Base-by-base conservation (phyloP, 2,329 filamentous ascomycete species). In the Xylaria sp. region DNA sequence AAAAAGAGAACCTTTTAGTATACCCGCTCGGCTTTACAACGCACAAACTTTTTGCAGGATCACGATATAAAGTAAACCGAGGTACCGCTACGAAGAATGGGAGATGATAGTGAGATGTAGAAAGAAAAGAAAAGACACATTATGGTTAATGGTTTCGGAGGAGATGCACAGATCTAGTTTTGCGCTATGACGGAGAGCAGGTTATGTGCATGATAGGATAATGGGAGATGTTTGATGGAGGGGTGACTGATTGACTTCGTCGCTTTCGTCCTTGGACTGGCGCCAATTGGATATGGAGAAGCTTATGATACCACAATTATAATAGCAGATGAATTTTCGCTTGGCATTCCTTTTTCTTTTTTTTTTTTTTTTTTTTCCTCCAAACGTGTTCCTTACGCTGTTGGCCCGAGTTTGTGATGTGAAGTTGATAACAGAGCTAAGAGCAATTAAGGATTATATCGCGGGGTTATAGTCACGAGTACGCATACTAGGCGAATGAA, bases 321-420 rank as follows among this genome's bases (percentile, higher is more conserved):
- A 68, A 68, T 68, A 68, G 48, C 55, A 63, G 5, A 64, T 67
- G 65, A 67, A 67, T 67, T 55, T 67, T 9, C 37, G 59, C 59
- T 2, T 25, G 23, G 31, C 31, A 23, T 34, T 13, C 20, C 41
- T 44, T 7, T 41, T 58, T 51, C 9, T 52, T 25, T 25, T 3
- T 41, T 58, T 51, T 13, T 52, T 25, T 25, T 3, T 41, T 58
- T 51, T 13, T 52, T 25, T 25, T 3, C 23, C 23, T 3, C 23
- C 10, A 5, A 18, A 44, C 18, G 18, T 58, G 7, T 10, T 9
- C n/a, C 25, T 37, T 8, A 37, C 52, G n/a, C n/a, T 52, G 23
- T 6, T 28, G 3, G 18, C 13, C n/a, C 12, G 6, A 44, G 2
- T 9, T 23, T 28, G 6, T 15, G 15, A 28, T 58, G 39, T 46